A percentile compares a stretch with the other conserved stretches of the same genome.
These are phyloP conservation scores for Verticillium klebahnii DNA, from an alignment of 2,329 filamentous ascomycete genomes.

Conservation along the genomic window DNA sequence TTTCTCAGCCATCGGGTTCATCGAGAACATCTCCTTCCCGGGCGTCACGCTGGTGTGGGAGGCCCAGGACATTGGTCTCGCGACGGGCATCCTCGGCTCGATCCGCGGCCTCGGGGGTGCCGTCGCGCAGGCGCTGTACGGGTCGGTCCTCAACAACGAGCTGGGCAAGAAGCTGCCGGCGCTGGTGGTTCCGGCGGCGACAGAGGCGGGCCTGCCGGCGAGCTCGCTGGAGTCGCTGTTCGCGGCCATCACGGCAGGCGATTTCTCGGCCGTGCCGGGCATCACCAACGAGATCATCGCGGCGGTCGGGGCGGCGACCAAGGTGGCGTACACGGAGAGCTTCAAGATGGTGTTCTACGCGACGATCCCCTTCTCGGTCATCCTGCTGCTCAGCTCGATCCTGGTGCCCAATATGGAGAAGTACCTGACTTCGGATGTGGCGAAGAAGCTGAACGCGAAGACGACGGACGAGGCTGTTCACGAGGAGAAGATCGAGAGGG, in stretches of 20 bases:
- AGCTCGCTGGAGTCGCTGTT: constrained; percentile 27
- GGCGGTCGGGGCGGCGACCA: constrained; percentile 27
- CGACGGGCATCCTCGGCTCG: constrained; percentile 36
- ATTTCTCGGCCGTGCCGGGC: constrained; percentile 25
- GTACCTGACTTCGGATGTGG: constrained; percentile 36
- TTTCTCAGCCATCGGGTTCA: constrained; percentile 26
- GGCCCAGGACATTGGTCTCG: constrained; percentile 41
- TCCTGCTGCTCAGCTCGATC: constrained; percentile 30
- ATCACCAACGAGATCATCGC: constrained; percentile 26
- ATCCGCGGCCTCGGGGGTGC: constrained; percentile 38
- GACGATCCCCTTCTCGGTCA: constrained; percentile 33
- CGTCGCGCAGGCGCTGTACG: constrained; percentile 30
- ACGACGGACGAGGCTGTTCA: neutral
- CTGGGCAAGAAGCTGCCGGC: constrained; percentile 25
- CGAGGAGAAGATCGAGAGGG: neutral
- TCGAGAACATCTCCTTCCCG: constrained; percentile 35
- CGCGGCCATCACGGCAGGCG: constrained; percentile 23
- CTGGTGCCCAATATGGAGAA: constrained; percentile 36
- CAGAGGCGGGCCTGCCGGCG: constrained; percentile 27
- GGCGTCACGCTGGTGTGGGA: constrained; percentile 40
- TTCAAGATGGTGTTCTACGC: constrained; percentile 38
- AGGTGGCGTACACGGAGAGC: constrained; percentile 35
- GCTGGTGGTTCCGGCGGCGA: constrained; percentile 28
- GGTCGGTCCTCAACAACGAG: constrained; percentile 30
- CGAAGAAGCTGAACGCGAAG: constrained; percentile 32